phyloP scores from a whole-genome alignment of 106 monocot species.

The Allium cepa region DNA sequence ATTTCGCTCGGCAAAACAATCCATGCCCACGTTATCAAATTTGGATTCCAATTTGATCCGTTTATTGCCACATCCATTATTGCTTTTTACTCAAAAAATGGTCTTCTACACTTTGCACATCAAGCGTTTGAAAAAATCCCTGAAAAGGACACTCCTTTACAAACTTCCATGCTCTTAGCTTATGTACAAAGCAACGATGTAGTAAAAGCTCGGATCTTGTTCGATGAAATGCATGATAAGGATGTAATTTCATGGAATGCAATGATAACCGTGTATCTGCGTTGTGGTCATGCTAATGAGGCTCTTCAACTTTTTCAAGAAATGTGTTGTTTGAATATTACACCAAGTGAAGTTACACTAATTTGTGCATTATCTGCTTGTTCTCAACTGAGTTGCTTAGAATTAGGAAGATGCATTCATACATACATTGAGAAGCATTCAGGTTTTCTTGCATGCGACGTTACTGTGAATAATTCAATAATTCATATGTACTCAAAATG shows the following conservation, averaged over 20 bases:
- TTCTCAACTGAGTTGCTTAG: slow-evolving; percentile 28
- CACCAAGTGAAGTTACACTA: slow-evolving; percentile 26
- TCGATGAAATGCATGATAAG: slow-evolving; percentile 27
- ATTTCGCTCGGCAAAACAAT: slow-evolving; percentile 21
- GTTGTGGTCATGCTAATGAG: slow-evolving; percentile 8
- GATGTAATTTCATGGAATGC: slow-evolving; percentile 56
- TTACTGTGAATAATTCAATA: slow-evolving; percentile 27
- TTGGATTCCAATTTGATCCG: slow-evolving; percentile 15
- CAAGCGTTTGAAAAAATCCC: slow-evolving; percentile 27
- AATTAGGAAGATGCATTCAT: slow-evolving; percentile 39
- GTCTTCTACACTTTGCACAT: slow-evolving; percentile 9
- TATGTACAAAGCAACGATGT: slow-evolving; percentile 22
- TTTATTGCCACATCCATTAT: slow-evolving; percentile 38
- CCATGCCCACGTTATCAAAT: slow-evolving; percentile 38
- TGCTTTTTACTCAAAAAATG: slow-evolving; percentile 25
- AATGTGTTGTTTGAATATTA: slow-evolving; percentile 27
- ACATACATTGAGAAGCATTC: slow-evolving; percentile 12
- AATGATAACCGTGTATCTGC: slow-evolving; percentile 29
- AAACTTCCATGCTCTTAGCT: slow-evolving; percentile 28
- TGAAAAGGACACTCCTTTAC: slow-evolving; percentile 21
- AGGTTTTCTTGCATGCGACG: background rate
- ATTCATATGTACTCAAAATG: slow-evolving; percentile 56
- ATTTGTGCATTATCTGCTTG: slow-evolving; percentile 38
- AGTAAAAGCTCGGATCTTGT: slow-evolving; percentile 19
- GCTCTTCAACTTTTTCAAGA: slow-evolving; percentile 35